Conservation (phyloP, 2,329 filamentous ascomycete species). For the Penicillium janthinellum region DNA sequence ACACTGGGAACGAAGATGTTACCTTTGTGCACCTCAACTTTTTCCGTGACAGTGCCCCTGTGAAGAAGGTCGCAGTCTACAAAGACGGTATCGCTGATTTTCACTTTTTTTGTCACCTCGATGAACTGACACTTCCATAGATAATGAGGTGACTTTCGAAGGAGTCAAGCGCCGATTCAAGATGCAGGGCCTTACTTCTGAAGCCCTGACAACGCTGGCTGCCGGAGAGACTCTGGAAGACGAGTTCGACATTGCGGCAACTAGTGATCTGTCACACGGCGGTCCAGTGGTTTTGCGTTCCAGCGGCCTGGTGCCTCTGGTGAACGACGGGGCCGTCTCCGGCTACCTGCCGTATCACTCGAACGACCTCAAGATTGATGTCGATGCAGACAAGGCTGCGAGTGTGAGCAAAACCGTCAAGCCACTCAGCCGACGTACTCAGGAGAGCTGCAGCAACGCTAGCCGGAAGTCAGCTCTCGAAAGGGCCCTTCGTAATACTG, state of each 20-base stretch:
- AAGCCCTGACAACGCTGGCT: conserved; percentile 34
- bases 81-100: conserved; percentile 28
- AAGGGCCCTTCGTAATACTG: conserved; percentile 58
- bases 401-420: conserved; percentile 52
- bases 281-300: conserved; percentile 61
- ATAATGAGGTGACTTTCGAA: conserved; percentile 33
- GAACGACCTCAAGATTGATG: conserved; percentile 59
- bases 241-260: conserved; percentile 40
- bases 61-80: conserved; percentile 40
- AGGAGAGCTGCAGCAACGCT: conserved; percentile 59
- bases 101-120: not conserved
- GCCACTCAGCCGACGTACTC: conserved; percentile 47
- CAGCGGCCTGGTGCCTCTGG: conserved; percentile 59
- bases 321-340: conserved; percentile 54
- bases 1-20: conserved; percentile 35
- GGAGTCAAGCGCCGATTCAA: conserved; percentile 35
- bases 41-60: conserved; percentile 37
- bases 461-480: conserved; percentile 48
- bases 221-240: conserved; percentile 34
- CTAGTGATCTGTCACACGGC: conserved; percentile 46
- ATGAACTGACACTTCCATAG: conserved; percentile 15
- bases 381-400: conserved; percentile 60
- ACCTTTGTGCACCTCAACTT: conserved; percentile 42
- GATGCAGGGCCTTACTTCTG: conserved; percentile 29
- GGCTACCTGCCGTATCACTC: conserved; percentile 60